A percentile compares a stretch with the other conserved stretches of the same genome.
Evolutionary conservation across 352 stramenopile genomes (phyloP).

Genomic region (Phytophthora megakarya): DNA sequence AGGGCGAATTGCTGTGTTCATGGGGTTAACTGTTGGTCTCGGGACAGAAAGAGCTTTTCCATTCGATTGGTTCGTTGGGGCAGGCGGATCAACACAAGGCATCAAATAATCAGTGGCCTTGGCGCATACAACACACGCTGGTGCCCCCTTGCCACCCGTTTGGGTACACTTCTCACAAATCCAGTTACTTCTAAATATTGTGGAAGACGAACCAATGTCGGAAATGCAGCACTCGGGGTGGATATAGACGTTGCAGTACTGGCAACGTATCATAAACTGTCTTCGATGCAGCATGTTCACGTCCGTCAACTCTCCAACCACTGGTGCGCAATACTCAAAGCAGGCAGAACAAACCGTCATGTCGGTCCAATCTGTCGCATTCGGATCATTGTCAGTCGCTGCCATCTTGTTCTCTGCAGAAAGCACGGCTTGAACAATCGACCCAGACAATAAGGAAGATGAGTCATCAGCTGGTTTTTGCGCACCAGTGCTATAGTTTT

Average conservation of each 20-base stretch:
- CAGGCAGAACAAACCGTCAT: slow-evolving; percentile 75
- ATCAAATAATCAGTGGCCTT: slow-evolving; percentile 82
- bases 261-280: slow-evolving; percentile 86
- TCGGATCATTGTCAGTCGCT: slow-evolving; percentile 22
- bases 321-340: slow-evolving; percentile 71
- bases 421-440: slow-evolving; percentile 59
- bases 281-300: slow-evolving; percentile 66
- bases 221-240: slow-evolving; percentile 82
- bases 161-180: slow-evolving; percentile 83
- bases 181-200: slow-evolving; percentile 81
- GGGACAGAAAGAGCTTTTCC: slow-evolving; percentile 8
- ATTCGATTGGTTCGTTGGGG: slow-evolving; percentile 5
- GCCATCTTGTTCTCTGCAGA: slow-evolving; percentile 41
- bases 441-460: slow-evolving; percentile 52
- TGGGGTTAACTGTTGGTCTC: no score
- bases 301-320: slow-evolving; percentile 47
- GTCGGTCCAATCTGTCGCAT: slow-evolving; percentile 63
- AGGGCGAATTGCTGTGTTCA: slow-evolving; percentile 22
- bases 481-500: slow-evolving; percentile 28
- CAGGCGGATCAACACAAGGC: slow-evolving; percentile 50
- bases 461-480: slow-evolving; percentile 29
- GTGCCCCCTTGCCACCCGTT: slow-evolving; percentile 40
- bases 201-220: slow-evolving; percentile 59
- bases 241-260: slow-evolving; percentile 84
- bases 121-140: slow-evolving; percentile 68